A percentile compares a stretch with the other conserved stretches of the same genome.
Evolutionary conservation across 345 rosid species (phyloP).

Genomic region (Salix caprea): DNA sequence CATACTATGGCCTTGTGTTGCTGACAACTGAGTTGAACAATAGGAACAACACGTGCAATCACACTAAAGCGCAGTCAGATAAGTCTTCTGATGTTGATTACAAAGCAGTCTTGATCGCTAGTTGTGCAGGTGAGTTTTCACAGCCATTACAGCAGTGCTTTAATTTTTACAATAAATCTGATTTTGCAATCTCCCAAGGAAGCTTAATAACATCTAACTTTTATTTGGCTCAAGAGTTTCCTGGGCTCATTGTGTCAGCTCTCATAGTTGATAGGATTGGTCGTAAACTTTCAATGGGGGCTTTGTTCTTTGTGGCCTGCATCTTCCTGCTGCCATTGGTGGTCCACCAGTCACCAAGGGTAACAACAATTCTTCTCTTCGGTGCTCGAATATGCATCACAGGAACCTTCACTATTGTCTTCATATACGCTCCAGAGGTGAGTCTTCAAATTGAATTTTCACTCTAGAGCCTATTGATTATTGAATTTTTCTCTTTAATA

Average conservation of each 20-base stretch:
- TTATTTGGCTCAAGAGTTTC: constrained; percentile 44
- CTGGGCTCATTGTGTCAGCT: constrained; percentile 80
- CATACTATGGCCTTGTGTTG: constrained; percentile 82
- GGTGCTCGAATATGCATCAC: constrained; percentile 87
- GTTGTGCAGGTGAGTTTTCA: constrained; percentile 63
- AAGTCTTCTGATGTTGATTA: constrained; percentile 49
- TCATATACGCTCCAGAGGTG: constrained; percentile 92
- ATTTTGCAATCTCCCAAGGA: not conserved
- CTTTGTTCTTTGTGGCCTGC: constrained; percentile 68
- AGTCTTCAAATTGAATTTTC: not conserved
- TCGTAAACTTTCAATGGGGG: constrained; percentile 75
- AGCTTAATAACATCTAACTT: constrained; percentile 17
- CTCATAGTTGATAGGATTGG: constrained; percentile 73
- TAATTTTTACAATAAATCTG: not conserved
- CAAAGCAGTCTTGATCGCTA: constrained; percentile 68
- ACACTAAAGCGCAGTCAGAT: constrained; percentile 19
- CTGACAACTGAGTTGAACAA: constrained; percentile 82
- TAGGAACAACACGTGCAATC: constrained; percentile 40
- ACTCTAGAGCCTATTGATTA: not conserved
- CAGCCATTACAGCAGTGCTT: not conserved
- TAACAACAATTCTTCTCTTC: constrained; percentile 73
- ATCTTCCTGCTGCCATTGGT: constrained; percentile 71
- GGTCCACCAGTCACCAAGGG: constrained; percentile 46
- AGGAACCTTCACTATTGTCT: constrained; percentile 62
- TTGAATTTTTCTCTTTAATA: not conserved